Evolutionary conservation across 257 asterid genomes (phyloP), one percentile per base, ranked within the genome.

Genomic region (Euphrasia confusa): DNA sequence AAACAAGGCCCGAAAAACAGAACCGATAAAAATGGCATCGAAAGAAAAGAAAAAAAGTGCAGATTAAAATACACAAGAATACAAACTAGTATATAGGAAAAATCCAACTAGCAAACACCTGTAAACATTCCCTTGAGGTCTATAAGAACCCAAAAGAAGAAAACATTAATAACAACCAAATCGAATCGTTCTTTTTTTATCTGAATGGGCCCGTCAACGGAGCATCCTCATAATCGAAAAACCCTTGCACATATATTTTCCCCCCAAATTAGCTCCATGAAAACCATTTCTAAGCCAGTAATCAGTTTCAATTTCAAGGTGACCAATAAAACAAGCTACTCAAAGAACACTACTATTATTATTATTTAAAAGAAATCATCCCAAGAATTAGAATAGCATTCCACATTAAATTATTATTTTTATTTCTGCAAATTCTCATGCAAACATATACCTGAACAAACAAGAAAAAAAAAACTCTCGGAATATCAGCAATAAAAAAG

Each of bases 281-380:
- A 56, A 3, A 57, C 58, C 40, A 60, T 10, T 54, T 49, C 57
- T 52, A 54, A 58, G 55, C 68, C 61, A 48, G 63, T 2, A 57
- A 13, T 45, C 52, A 4, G n/a, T 45, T 37, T 14, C 52, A 13
- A 13, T 42, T 42, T 42, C 48, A 42, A 42, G 64, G 57, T 67
- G 54, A 49, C 63, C 68, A 60, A 5, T 13, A 8, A 55, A 72
- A 45, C 47, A 64, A 58, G 52, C 66, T 48, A 65, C 60, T 13
- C 33, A 30, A 30, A 30, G 33, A 30, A 30, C 33, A 30, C 33
- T 30, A 30, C 5, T 30, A 30, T 5, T 30, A 30, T 28, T 28
- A 28, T 4, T 28, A 28, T 28, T 28, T 28, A 28, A 30, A 30
- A 30, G 5, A 30, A 3, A 30, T 3, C 4, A 30, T 30, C 33